Conservation (phyloP, 2,329 filamentous ascomycete species). For the Colletotrichum lini region DNA sequence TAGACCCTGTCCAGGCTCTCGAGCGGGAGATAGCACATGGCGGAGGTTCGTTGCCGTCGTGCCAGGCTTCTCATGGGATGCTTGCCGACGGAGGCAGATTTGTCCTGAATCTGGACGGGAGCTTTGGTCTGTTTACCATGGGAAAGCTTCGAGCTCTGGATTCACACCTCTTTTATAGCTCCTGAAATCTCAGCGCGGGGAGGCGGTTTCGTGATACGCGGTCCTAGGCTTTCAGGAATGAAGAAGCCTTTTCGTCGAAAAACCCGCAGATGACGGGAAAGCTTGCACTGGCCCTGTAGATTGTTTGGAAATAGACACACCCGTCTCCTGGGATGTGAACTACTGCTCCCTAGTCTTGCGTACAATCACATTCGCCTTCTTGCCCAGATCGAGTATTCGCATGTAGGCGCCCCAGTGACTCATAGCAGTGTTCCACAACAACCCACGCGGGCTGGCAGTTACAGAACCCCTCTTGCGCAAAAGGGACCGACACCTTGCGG, state of each 20-base stretch:
- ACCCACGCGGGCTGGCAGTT: neutral
- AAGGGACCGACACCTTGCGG: no score
- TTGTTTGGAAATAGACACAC: neutral
- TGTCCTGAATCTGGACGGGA: neutral
- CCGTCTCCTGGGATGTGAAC: neutral
- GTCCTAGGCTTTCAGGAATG: no score
- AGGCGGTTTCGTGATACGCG: neutral
- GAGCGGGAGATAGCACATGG: neutral
- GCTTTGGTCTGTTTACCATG: neutral
- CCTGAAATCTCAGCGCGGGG: neutral
- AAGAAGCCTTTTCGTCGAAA: neutral
- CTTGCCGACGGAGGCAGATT: slow-evolving; percentile 12
- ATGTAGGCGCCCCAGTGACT: neutral
- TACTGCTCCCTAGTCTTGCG: neutral
- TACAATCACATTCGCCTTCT: neutral
- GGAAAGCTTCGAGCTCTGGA: neutral
- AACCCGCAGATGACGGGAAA: neutral
- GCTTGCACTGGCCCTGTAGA: neutral
- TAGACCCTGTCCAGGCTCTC: neutral
- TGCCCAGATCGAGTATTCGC: neutral
- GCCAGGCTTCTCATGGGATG: slow-evolving; percentile 14
- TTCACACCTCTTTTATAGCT: neutral
- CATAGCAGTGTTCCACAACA: neutral
- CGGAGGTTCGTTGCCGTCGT: slow-evolving; percentile 14
- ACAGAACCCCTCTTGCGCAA: neutral